A percentile compares a stretch with the other conserved stretches of the same genome.
Evolutionary conservation across 2,329 filamentous ascomycete species (phyloP).

Genomic region (Ceratocystis harringtonii): DNA sequence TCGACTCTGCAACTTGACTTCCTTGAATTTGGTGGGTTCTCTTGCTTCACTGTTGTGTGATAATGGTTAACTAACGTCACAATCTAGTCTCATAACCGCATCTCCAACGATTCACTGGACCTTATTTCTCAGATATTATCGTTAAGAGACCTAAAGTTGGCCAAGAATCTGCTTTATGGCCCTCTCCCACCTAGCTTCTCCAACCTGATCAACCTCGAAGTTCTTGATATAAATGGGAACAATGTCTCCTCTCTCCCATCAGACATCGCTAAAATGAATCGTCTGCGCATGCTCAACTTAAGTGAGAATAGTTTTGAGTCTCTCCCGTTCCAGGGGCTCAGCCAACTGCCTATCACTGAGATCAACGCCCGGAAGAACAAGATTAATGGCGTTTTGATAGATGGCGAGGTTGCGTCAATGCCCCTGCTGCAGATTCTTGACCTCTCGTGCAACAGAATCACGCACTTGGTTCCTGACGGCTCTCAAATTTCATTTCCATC

Average conservation of each 20-base stretch:
- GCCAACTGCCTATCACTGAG: constrained; percentile 55
- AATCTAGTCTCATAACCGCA: constrained; percentile 58
- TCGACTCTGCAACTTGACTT: constrained; percentile 57
- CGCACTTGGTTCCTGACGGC: constrained; percentile 32
- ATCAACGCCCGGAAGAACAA: constrained; percentile 65
- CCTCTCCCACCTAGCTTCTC: constrained; percentile 48
- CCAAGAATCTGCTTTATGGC: constrained; percentile 60
- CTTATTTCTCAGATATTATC: constrained; percentile 57
- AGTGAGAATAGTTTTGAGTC: constrained; percentile 61
- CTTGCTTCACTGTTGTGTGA: not conserved
- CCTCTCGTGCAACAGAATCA: constrained; percentile 60
- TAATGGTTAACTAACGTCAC: constrained; percentile 16
- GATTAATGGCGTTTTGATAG: constrained; percentile 57
- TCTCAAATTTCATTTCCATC: constrained; percentile 48
- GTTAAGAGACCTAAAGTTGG: constrained; percentile 67
- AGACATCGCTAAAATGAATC: constrained; percentile 48
- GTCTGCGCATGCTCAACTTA: constrained; percentile 62
- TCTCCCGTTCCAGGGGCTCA: constrained; percentile 55
- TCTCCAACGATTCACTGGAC: constrained; percentile 57
- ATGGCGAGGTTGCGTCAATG: constrained; percentile 41
- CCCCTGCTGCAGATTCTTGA: constrained; percentile 59
- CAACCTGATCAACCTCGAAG: constrained; percentile 54
- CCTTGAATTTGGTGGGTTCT: constrained; percentile 58
- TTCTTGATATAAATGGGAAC: constrained; percentile 70
- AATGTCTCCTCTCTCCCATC: constrained; percentile 56